Evolutionary conservation across 257 asterid species (phyloP).

Genomic region (Nicotiana paniculata): DNA sequence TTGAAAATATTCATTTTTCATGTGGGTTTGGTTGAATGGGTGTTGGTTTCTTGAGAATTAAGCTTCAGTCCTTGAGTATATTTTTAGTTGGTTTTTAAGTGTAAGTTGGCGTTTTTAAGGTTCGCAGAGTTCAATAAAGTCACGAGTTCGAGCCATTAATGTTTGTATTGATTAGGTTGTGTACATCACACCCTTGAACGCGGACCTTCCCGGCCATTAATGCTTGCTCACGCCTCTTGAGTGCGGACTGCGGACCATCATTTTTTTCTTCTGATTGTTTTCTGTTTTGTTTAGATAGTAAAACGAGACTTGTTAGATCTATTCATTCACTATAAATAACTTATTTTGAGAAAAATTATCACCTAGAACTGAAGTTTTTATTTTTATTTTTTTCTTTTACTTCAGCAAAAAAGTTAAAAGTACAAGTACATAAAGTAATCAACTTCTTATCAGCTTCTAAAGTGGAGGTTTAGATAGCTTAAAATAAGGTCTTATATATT

Average conservation of each 20-base stretch:
- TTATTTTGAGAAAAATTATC: not conserved
- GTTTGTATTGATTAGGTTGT: no score
- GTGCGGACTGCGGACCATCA: no score
- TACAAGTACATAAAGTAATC: not conserved
- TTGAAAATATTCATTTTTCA: not conserved
- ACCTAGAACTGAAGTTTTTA: not conserved
- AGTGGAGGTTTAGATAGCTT: not conserved
- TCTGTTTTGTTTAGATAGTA: not conserved
- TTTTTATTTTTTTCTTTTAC: no score
- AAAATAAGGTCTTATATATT: no score
- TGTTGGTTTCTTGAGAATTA: not conserved
- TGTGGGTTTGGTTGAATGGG: not conserved
- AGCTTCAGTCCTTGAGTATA: not conserved
- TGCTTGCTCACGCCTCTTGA: no score
- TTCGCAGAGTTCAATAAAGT: not conserved
- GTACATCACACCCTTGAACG: no score
- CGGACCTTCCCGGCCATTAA: no score
- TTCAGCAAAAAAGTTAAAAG: not conserved
- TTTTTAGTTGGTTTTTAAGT: not conserved
- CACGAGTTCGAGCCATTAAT: no score
- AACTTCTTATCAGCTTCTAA: not conserved
- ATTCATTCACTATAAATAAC: no score
- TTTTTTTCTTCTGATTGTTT: not conserved
- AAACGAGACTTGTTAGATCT: no score
- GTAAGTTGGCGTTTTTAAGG: not conserved